These are phyloP conservation scores for Globisporangium abappressorium DNA, from an alignment of 352 stramenopile species.

Conservation along the genomic window DNA sequence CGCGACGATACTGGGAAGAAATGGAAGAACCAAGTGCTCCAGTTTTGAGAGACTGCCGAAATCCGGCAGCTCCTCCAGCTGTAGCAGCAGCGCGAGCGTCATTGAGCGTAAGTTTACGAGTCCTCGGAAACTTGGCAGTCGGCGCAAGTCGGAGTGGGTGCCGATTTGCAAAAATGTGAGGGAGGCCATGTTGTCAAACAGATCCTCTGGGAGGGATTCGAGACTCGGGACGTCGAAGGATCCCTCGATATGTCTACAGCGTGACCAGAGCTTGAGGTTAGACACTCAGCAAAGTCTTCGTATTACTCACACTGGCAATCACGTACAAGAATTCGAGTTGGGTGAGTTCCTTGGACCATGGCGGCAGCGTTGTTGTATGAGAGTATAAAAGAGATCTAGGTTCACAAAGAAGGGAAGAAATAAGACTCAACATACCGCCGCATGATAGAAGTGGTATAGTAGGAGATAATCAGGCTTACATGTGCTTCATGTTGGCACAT, in stretches of 20 bases:
- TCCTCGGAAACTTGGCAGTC: conserved; percentile 26
- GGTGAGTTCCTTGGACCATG: conserved; percentile 29
- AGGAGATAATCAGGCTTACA: conserved; percentile 14
- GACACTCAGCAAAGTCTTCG: no score
- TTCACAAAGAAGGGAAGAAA: background rate
- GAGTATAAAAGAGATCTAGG: conserved; percentile 36
- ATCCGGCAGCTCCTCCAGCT: conserved; percentile 21
- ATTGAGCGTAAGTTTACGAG: conserved; percentile 27
- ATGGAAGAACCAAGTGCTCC: background rate
- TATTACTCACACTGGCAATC: no score
- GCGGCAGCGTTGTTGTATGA: conserved; percentile 28
- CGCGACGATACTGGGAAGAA: background rate
- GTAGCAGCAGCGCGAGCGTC: conserved; percentile 7
- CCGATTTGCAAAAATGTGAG: conserved; percentile 38
- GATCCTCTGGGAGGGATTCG: conserved; percentile 18
- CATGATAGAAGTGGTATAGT: no score
- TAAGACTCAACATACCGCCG: background rate
- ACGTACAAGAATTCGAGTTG: conserved; percentile 31
- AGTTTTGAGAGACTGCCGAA: conserved; percentile 31
- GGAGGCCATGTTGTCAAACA: conserved; percentile 34
- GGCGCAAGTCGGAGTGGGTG: conserved; percentile 16
- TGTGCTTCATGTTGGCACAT: conserved; percentile 26
- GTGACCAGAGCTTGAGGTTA: background rate
- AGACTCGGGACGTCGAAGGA: background rate
- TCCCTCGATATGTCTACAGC: background rate